Evolutionary conservation across 768 basidiomycete species (phyloP).

Genomic region (Phylloporus arenicola): DNA sequence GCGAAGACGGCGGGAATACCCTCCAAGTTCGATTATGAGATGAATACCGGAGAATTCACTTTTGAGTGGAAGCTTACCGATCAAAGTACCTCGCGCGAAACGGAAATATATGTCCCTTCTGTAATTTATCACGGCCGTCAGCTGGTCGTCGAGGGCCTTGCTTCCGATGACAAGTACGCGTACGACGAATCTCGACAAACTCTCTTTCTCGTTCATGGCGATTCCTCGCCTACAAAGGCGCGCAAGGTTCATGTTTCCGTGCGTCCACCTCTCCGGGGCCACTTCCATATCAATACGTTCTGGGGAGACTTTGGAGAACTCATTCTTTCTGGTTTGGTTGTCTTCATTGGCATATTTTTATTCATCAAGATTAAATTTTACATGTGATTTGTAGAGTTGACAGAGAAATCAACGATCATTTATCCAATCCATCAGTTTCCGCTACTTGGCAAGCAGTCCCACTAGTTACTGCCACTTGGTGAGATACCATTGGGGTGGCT

Average conservation of each 20-base stretch:
- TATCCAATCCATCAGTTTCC: background rate
- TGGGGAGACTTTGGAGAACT: slow-evolving; percentile 52
- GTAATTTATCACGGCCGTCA: slow-evolving; percentile 51
- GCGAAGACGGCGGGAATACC: slow-evolving; percentile 88
- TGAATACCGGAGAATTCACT: slow-evolving; percentile 61
- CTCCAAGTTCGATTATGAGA: slow-evolving; percentile 65
- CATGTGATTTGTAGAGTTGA: slow-evolving; percentile 12
- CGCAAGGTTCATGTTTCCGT: slow-evolving; percentile 54
- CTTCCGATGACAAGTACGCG: slow-evolving; percentile 42
- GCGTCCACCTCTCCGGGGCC: slow-evolving; percentile 44
- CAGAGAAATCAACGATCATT: background rate
- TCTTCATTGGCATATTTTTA: slow-evolving; percentile 28
- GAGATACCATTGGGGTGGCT: background rate
- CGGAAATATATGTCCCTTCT: slow-evolving; percentile 80
- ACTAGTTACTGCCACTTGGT: background rate
- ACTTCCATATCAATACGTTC: slow-evolving; percentile 57
- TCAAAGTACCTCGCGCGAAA: slow-evolving; percentile 45
- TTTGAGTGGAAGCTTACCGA: slow-evolving; percentile 52
- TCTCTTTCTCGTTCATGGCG: slow-evolving; percentile 53
- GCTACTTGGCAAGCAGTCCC: too few species aligned
- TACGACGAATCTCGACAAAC: slow-evolving; percentile 72
- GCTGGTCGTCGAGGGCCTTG: slow-evolving; percentile 55
- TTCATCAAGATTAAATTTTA: slow-evolving; percentile 27
- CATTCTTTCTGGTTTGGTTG: slow-evolving; percentile 28
- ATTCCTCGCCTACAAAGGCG: slow-evolving; percentile 34